phyloP scores from a whole-genome alignment of 1,284 basidiomycete genomes.

The Ceratobasidium sp. region DNA sequence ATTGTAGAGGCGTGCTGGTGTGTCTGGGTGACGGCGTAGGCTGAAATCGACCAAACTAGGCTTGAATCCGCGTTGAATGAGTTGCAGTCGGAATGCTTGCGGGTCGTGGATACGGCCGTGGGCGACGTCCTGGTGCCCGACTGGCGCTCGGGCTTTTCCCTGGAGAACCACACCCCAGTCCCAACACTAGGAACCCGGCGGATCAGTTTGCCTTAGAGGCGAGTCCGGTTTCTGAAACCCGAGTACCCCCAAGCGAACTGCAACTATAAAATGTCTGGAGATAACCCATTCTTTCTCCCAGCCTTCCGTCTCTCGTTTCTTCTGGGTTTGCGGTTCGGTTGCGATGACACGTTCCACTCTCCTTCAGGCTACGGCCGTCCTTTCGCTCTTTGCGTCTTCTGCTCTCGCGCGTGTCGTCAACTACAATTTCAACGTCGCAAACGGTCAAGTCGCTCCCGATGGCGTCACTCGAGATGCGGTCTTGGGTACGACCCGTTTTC shows the following conservation, averaged over 20 bases:
- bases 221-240: not conserved
- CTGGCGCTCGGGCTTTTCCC: not conserved
- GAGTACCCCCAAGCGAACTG: not conserved
- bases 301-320: conserved; percentile 1
- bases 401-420: conserved; percentile 27
- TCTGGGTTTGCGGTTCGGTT: conserved; percentile 17
- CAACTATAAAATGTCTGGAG: conserved; percentile 4
- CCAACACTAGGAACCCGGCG: conserved; percentile 2
- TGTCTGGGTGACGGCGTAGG: not conserved
- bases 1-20: not conserved
- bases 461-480: conserved; percentile 54
- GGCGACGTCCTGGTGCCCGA: not conserved
- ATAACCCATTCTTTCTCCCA: not conserved
- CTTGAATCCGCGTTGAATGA: not conserved
- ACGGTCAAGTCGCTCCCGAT: conserved; percentile 50
- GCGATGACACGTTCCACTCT: conserved; percentile 13
- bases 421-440: conserved; percentile 30
- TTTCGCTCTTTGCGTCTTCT: conserved; percentile 42
- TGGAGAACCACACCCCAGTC: not conserved
- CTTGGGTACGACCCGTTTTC: not conserved
- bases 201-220: conserved; percentile 8
- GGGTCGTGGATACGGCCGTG: not conserved
- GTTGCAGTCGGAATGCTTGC: not conserved
- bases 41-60: conserved; percentile 1
- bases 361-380: conserved; percentile 35